phyloP scores from a whole-genome alignment of 257 asterid genomes.

The Ilex aquifolium region DNA sequence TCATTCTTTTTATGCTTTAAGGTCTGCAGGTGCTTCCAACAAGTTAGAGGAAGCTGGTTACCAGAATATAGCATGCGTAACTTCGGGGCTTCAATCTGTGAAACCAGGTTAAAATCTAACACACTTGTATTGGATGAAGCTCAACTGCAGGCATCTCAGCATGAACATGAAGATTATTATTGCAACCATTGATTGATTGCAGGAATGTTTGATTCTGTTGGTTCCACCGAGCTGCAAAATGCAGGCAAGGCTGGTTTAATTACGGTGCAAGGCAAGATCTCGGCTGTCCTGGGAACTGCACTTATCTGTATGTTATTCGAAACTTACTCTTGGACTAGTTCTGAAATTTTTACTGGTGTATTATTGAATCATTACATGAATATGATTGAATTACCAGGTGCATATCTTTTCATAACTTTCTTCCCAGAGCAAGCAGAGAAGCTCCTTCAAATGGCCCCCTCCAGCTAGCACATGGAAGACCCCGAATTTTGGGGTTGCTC shows the following conservation, averaged over 20 bases:
- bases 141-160: neutral
- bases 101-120: slow-evolving; percentile 47
- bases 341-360: neutral
- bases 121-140: neutral
- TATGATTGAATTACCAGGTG: slow-evolving; percentile 45
- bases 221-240: slow-evolving; percentile 81
- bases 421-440: slow-evolving; percentile 95
- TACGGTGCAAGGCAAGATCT: slow-evolving; percentile 79
- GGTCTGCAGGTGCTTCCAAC: slow-evolving; percentile 81
- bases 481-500: neutral
- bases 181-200: slow-evolving; percentile 5
- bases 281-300: slow-evolving; percentile 83
- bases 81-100: slow-evolving; percentile 90
- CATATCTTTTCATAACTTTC: slow-evolving; percentile 69
- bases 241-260: slow-evolving; percentile 96
- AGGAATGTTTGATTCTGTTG: slow-evolving; percentile 80
- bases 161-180: neutral
- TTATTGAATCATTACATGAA: neutral
- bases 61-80: slow-evolving; percentile 64
- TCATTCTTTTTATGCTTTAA: slow-evolving; percentile 14
- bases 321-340: neutral
- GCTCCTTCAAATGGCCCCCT: slow-evolving; percentile 47
- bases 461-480: slow-evolving; percentile 32
- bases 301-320: slow-evolving; percentile 62
- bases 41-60: slow-evolving; percentile 69